phyloP scores from a whole-genome alignment of 345 rosid genomes.

The Viola odorata region DNA sequence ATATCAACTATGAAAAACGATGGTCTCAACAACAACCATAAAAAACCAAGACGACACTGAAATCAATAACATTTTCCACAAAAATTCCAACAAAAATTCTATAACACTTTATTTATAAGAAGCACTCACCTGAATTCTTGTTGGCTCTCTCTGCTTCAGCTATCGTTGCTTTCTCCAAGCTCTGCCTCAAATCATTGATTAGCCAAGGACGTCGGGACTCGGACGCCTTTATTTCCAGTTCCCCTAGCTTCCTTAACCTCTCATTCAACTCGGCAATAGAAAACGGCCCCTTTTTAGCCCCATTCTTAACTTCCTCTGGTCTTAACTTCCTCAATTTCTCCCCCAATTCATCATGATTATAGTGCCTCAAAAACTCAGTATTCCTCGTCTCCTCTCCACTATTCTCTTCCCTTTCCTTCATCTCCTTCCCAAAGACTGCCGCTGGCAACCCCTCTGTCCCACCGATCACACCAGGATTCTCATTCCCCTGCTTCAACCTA shows the following conservation, averaged over 20 bases:
- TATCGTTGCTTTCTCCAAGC: conserved; percentile 7
- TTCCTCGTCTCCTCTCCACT: conserved; percentile 19
- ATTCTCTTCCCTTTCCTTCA: not conserved
- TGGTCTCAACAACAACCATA: not conserved
- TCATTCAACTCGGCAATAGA: conserved; percentile 64
- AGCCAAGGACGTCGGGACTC: not conserved
- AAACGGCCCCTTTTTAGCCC: conserved; percentile 31
- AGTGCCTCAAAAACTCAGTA: conserved; percentile 32
- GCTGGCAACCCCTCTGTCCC: conserved; percentile 36
- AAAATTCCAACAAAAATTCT: too few relatives aligned
- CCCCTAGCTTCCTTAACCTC: conserved; percentile 62
- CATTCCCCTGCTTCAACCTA: conserved; percentile 5
- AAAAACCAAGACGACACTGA: not conserved
- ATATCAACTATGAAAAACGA: not conserved
- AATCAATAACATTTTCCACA: not conserved
- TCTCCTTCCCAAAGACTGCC: conserved; percentile 40
- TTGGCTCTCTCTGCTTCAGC: conserved; percentile 19
- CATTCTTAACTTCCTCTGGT: conserved; percentile 31
- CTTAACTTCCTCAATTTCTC: conserved; percentile 40
- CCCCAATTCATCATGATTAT: conserved; percentile 40
- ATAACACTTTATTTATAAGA: too few relatives aligned
- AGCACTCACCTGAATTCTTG: conserved; percentile 27
- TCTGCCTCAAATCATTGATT: conserved; percentile 22
- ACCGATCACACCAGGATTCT: conserved; percentile 30
- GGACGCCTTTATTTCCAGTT: conserved; percentile 43